These are phyloP conservation scores for Tubosaeta brunneosetosa DNA, from an alignment of 768 basidiomycete species.

Conservation along the genomic window DNA sequence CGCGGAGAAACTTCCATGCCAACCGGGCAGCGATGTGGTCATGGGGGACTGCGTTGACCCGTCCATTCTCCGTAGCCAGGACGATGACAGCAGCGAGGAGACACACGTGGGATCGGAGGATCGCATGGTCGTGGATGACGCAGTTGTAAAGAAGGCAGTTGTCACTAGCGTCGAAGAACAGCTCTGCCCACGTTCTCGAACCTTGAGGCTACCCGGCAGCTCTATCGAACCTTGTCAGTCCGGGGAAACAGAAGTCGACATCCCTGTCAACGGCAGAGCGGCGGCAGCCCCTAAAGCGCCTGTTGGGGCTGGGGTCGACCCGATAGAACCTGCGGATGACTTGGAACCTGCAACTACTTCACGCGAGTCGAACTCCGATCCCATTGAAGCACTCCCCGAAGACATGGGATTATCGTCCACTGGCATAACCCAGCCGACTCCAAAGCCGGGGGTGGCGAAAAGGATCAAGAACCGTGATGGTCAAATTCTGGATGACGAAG, in stretches of 20 bases:
- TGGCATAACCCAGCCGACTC: conserved; percentile 12
- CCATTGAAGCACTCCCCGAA: conserved; percentile 26
- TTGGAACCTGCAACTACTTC: conserved; percentile 18
- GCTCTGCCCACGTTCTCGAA: not conserved
- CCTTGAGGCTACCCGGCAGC: not conserved
- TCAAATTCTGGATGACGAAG: conserved; percentile 21
- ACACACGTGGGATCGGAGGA: conserved; percentile 20
- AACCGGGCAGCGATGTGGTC: conserved; percentile 1
- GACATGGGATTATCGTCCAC: conserved; percentile 1
- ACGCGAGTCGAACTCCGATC: conserved; percentile 18
- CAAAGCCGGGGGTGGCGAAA: conserved; percentile 33
- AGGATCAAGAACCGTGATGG: conserved; percentile 43
- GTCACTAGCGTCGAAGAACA: not conserved
- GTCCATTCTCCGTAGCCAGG: not conserved
- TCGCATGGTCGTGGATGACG: conserved; percentile 12
- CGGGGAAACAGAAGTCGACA: conserved; percentile 19
- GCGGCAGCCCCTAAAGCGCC: not conserved
- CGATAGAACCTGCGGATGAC: conserved; percentile 43
- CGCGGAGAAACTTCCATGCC: not conserved
- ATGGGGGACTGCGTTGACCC: conserved; percentile 7
- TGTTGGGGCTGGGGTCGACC: conserved; percentile 26
- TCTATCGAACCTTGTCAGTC: not conserved
- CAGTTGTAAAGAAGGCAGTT: conserved; percentile 1
- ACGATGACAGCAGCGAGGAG: conserved; percentile 13
- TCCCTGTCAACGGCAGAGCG: not conserved